Base-by-base conservation (phyloP, 2,329 filamentous ascomycete genomes). In the Diaporthe longicolla region DNA sequence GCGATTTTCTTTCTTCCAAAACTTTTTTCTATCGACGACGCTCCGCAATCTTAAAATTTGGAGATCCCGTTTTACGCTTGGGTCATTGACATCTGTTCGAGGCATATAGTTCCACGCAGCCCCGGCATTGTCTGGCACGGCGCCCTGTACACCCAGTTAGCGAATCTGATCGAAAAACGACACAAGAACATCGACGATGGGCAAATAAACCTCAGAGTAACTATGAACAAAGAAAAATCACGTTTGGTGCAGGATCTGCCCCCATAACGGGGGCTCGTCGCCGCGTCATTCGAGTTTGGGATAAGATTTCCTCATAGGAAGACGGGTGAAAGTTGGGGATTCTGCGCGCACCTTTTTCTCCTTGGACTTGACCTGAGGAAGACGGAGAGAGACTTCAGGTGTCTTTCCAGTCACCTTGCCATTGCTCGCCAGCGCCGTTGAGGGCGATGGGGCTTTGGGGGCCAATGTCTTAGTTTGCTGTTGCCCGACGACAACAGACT, bases 1-100 rank as follows among this genome's bases (percentile, higher is more conserved):
- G 72, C 91, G 89, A 68, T 86, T 89, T 69, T 96, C 92, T 83
- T 19, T 19, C 21, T 98, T 98, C 82, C 96, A 97, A 80, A 96
- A 93, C 66, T 93, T 89, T 82, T 98, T 96, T 0, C 95, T 92
- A 77, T 98, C 96, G 29, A 98, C 88, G 26, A 98, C 92, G 72
- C 92, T 93, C 82, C 97, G 92, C 93, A 98, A 96, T 77, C 94
- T 92, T 74, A 99, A 87, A 15, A 98, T 87, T 83, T 98, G 95
- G 68, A 98, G 87, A 81, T 99, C 96, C 78, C 95, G 90, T 84
- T 95, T 97, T 76, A 98, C 87, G 80, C 97, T 92, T 11, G 95
- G 91, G 0, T 95, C 75, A 7, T 71, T 98, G 68, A 98, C 84
- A 68, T 94, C 88, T 35, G 96, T 98, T 79, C 92, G 92, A 8